These are phyloP conservation scores for Arabidopsis thaliana DNA, from an alignment of 345 rosid species.

Conservation along the genomic window TAIR10.1 NC_003071.7:9148001-9148500, in stretches of 20 bases:
- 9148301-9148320: not conserved
- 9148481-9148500: not conserved
- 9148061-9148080: constrained; percentile 72
- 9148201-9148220: not conserved
- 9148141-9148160: constrained; percentile 5
- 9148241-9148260: not conserved
- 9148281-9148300: not conserved
- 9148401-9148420: not conserved
- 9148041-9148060: constrained; percentile 42
- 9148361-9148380: not conserved
- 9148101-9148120: constrained; percentile 11
- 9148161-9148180: constrained; percentile 8
- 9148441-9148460: not conserved
- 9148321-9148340: constrained; percentile 6
- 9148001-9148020: constrained; percentile 57
- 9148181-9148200: not conserved
- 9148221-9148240: not conserved
- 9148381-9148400: not conserved
- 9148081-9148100: constrained; percentile 85
- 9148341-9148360: not conserved
- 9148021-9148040: constrained; percentile 56
- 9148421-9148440: not conserved
- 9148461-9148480: not conserved
- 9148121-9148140: constrained; percentile 21
- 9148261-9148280: not conserved